These are phyloP conservation scores for Monosporascus sp. DNA, from an alignment of 2,329 filamentous ascomycete species.

Conservation along the genomic window DNA sequence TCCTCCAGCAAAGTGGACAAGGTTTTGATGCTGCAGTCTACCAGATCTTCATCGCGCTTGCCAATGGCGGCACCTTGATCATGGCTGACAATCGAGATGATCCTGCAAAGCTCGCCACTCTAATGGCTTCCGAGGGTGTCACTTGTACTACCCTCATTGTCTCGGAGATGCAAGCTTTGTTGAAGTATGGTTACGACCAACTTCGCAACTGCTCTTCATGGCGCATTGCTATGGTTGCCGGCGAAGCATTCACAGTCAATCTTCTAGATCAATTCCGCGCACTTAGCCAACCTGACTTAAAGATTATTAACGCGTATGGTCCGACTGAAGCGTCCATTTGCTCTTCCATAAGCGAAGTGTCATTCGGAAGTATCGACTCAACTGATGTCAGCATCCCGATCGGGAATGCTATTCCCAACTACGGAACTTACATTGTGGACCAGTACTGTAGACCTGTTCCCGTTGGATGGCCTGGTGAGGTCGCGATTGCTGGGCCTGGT, in stretches of 20 bases:
- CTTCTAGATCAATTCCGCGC: neutral
- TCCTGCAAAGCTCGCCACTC: neutral
- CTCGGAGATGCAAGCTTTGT: neutral
- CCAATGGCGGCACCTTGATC: neutral
- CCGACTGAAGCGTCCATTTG: too few relatives aligned
- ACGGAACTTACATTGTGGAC: neutral
- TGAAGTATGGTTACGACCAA: neutral
- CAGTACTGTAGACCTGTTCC: neutral
- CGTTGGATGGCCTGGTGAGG: neutral
- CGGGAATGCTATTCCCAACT: neutral
- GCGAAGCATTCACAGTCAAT: constrained; percentile 1
- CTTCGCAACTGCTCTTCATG: neutral
- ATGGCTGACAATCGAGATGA: constrained; percentile 1
- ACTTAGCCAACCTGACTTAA: too few relatives aligned
- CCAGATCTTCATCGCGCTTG: constrained; percentile 3
- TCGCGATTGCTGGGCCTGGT: neutral
- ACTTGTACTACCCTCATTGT: neutral
- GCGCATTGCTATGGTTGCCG: constrained; percentile 3
- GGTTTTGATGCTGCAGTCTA: constrained; percentile 1
- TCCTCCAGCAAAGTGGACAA: constrained; percentile 14
- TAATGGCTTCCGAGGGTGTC: neutral
- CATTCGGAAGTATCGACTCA: too few relatives aligned
- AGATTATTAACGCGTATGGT: too few relatives aligned
- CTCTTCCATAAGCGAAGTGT: too few relatives aligned
- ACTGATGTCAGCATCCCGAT: too few relatives aligned